These are phyloP conservation scores for Boletus subparvulus DNA, from an alignment of 768 basidiomycete species.

Conservation along the genomic window DNA sequence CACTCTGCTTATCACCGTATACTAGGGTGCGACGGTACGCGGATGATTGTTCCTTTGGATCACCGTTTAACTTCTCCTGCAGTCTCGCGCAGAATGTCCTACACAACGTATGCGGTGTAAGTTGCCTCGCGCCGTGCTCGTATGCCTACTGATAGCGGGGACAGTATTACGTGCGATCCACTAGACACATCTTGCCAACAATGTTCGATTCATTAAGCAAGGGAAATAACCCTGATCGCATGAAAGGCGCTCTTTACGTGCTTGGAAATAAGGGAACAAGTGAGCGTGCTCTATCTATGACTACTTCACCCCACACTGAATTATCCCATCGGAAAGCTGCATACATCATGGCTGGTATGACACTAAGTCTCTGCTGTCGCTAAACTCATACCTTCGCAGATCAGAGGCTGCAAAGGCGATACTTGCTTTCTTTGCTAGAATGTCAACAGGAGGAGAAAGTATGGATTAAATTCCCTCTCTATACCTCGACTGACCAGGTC, in stretches of 20 bases:
- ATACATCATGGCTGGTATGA: conserved; percentile 67
- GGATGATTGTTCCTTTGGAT: background rate
- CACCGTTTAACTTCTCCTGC: conserved; percentile 4
- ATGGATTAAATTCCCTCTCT: conserved; percentile 14
- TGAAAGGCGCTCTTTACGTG: conserved; percentile 92
- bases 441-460: conserved; percentile 89
- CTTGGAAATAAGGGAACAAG: conserved; percentile 71
- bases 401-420: conserved; percentile 52
- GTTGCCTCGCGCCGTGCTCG: conserved; percentile 22
- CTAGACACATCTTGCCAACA: conserved; percentile 58
- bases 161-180: conserved; percentile 72
- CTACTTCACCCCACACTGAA: conserved; percentile 2
- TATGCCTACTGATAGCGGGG: conserved; percentile 10
- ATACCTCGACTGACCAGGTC: conserved; percentile 50
- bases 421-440: conserved; percentile 62
- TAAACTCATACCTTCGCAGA: conserved; percentile 40
- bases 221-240: conserved; percentile 85
- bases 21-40: conserved; percentile 71
- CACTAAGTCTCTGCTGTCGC: background rate
- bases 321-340: conserved; percentile 42
- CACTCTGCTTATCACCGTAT: conserved; percentile 78
- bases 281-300: conserved; percentile 30
- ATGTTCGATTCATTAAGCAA: conserved; percentile 62
- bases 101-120: conserved; percentile 61
- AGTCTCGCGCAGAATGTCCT: conserved; percentile 72